Base-by-base conservation (phyloP, 306 rosid genomes). In the Albizia julibrissin region DNA sequence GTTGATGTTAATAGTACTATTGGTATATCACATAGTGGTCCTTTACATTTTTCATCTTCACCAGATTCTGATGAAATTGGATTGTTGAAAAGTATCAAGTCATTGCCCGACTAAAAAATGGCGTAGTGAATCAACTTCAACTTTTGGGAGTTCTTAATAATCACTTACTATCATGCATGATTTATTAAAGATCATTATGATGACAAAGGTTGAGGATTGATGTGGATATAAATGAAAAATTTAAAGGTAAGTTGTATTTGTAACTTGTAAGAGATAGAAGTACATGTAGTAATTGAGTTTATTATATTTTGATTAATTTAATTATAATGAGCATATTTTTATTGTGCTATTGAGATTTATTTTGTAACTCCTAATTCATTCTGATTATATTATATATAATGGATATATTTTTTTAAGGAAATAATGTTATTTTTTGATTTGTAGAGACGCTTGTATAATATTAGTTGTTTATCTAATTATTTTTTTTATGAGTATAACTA, bases 41-140 rank as follows among this genome's bases (percentile, higher is more conserved):
- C 52, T n/a, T 14, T 67, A 15, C 58, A 74, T 62, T 44, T 39
- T 42, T 46, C 40, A 43, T 75, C 79, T 77, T 85, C 89, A 24
- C 81, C 90, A 7, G 85, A 83, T 33, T 40, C 77, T 29, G 84
- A 89, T 64, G 85, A 82, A 73, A 33, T 39, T 69, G 86, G 69
- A 8, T 78, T 86, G 71, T 58, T 77, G 83, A 89, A 71, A 78
- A 79, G 37, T 46, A 39, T 33, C 62, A 83, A 44, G 78, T 82
- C 37, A 67, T 3, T 61, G 67, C 33, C 67, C 12, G 31, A 61
- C 18, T 26, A 19, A 61, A 4, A 61, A 61, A 27, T 26, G 67
- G 34, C 34, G 26, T 24, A 12, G 34, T 12, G 18, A 61, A 1
- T 61, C 31, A 58, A 58, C 67, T 61, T 12, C 2, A 61, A 61